Conservation (phyloP, 2,329 filamentous ascomycete genomes). For the Hypoxylon sp. region DNA sequence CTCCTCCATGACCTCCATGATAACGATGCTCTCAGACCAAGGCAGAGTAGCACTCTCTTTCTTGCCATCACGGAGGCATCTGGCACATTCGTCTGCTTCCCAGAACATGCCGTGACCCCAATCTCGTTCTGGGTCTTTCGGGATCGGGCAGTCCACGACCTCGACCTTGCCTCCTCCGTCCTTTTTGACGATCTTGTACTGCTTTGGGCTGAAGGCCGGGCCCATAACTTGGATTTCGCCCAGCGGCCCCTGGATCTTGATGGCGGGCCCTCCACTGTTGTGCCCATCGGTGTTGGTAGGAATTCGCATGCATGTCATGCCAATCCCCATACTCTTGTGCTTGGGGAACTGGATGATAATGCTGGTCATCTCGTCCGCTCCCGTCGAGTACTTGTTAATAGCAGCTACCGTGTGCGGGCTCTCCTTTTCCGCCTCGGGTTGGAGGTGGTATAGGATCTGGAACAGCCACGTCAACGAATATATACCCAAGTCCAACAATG, state of each 20-base stretch:
- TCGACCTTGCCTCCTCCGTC: constrained; percentile 57
- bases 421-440: constrained; percentile 72
- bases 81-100: constrained; percentile 82
- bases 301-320: constrained; percentile 70
- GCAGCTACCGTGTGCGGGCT: constrained; percentile 72
- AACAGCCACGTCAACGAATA: constrained; percentile 92
- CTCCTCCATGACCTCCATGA: constrained; percentile 78
- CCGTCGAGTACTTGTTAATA: constrained; percentile 76
- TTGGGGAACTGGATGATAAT: constrained; percentile 79
- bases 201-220: constrained; percentile 72
- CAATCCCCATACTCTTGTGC: constrained; percentile 74
- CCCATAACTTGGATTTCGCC: constrained; percentile 84
- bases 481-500: constrained; percentile 84
- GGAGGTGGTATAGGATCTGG: constrained; percentile 85
- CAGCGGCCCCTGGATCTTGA: constrained; percentile 80
- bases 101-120: constrained; percentile 87
- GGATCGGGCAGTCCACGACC: constrained; percentile 62
- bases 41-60: constrained; percentile 76
- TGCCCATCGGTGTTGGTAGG: constrained; percentile 67
- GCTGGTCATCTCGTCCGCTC: constrained; percentile 79
- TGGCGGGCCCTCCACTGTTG: constrained; percentile 67
- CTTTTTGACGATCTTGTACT: constrained; percentile 69
- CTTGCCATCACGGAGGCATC: constrained; percentile 77
- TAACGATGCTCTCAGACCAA: constrained; percentile 78
- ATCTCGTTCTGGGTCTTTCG: constrained; percentile 56